Conservation (phyloP, 768 basidiomycete genomes). For the Dendrothele bispora region DNA sequence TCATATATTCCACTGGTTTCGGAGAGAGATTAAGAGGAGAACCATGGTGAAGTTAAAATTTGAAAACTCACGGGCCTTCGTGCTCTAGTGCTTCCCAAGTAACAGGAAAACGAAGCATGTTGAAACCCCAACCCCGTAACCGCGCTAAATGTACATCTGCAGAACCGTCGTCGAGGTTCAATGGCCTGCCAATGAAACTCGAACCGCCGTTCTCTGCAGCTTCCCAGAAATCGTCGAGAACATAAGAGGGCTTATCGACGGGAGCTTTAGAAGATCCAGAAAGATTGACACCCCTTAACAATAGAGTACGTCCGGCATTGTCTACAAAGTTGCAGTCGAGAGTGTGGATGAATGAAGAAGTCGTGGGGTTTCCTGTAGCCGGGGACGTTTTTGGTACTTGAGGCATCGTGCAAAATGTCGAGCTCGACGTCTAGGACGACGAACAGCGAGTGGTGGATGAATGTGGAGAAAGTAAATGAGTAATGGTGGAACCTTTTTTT, state of each 20-base stretch:
- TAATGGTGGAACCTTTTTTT: not conserved
- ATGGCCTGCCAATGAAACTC: conserved; percentile 74
- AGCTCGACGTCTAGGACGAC: not conserved
- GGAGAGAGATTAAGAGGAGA: conserved; percentile 8
- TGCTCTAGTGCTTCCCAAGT: conserved; percentile 96
- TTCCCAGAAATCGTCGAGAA: conserved; percentile 81
- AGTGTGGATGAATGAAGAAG: conserved; percentile 63
- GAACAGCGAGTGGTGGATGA: not conserved
- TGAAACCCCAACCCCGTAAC: conserved; percentile 94
- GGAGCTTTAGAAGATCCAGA: conserved; percentile 89
- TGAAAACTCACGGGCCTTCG: conserved; percentile 82
- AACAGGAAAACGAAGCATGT: conserved; percentile 79
- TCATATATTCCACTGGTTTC: conserved; percentile 80
- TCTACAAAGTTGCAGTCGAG: conserved; percentile 72
- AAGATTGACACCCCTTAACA: conserved; percentile 94
- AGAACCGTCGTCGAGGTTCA: conserved; percentile 82
- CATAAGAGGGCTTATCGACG: conserved; percentile 61
- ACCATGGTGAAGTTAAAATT: not conserved
- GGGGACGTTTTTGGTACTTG: conserved; percentile 57
- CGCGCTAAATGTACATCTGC: conserved; percentile 85
- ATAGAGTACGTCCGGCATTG: conserved; percentile 67
- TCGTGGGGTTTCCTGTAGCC: conserved; percentile 49
- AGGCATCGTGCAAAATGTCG: conserved; percentile 47
- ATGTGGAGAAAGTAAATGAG: not conserved
- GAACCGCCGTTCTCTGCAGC: conserved; percentile 66